Base-by-base conservation (phyloP, 768 basidiomycete genomes). In the Podaxis rugospora region DNA sequence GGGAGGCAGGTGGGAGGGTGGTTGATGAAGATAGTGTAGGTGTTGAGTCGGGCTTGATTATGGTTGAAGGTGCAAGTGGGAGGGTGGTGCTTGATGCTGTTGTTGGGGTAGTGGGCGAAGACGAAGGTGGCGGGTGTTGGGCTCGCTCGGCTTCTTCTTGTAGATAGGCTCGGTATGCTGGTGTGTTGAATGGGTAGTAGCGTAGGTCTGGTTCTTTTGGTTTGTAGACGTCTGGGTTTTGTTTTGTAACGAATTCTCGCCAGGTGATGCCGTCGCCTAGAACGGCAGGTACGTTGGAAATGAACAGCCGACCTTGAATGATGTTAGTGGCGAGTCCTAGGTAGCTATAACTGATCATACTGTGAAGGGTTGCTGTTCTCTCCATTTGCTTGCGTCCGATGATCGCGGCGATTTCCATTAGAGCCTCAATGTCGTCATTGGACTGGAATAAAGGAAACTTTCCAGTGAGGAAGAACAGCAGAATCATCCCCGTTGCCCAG, bases 401-500 rank as follows among this genome's bases (percentile, higher is more conserved):
- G 47, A 99, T 88, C 10, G 85, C 78, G 14, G 93, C 89, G 57
- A 98, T 89, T 74, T 99, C 97, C 88, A 98, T 91, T 18, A 98
- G 78, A 5, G 95, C 97, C 72, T 99, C 96, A 37, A 88, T 83
- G 69, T 99, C 97, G 67, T 98, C 94, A 67, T 84, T 90, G 18
- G 95, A 93, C 66, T 93, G 90, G 75, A 98, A 95, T 28, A 98
- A 74, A 1, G 97, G 97, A 69, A 98, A 99, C 66, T 96, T 97
- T 47, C 86, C 83, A 0, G 88, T 89, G 37, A 99, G 79, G 76
- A 98, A 95, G 75, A 95, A 95, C 5, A 98, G 80, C 0, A 99
- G 74, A 56, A 98, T 97, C 68, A 89, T 87, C 0, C 97, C 97
- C 5, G 86, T 92, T 0, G 95, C 89, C 97, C 97, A 99, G 50